Percentiles rank a stretch among this genome's conserved stretches.
Conservation (phyloP, 148 eudicot species). For the Camellia sinensis region DNA sequence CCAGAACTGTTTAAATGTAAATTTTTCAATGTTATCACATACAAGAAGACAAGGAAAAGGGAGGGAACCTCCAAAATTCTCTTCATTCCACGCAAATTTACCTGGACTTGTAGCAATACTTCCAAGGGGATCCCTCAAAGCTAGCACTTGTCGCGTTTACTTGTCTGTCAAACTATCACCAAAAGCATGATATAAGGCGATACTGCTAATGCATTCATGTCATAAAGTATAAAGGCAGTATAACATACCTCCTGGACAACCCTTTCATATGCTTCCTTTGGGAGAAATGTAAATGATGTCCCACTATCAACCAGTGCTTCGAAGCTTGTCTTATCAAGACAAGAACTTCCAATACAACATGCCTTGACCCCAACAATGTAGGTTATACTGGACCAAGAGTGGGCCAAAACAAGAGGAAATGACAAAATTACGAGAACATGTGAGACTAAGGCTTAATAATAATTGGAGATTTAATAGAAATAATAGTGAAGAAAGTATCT, state of each 20-base stretch:
- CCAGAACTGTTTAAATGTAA: conserved; percentile 45
- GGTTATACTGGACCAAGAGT: conserved; percentile 48
- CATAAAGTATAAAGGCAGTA: not conserved
- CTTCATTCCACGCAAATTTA: conserved; percentile 21
- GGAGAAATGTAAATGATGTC: conserved; percentile 74
- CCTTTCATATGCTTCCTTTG: conserved; percentile 50
- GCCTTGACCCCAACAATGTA: conserved; percentile 75
- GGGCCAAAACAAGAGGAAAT: conserved; percentile 7
- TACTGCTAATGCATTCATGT: not conserved
- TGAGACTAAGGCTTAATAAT: not conserved
- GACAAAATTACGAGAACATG: not conserved
- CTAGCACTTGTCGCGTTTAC: conserved; percentile 54
- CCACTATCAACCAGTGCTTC: conserved; percentile 88
- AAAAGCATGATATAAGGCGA: conserved; percentile 17
- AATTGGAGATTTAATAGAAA: conserved; percentile 4
- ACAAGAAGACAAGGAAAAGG: conserved; percentile 5
- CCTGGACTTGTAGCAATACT: conserved; percentile 84
- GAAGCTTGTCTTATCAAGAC: conserved; percentile 67
- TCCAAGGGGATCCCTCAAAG: conserved; percentile 67
- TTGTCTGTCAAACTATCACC: conserved; percentile 71
- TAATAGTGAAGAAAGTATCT: conserved; percentile 4
- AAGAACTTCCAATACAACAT: conserved; percentile 68
- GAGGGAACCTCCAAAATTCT: not conserved
- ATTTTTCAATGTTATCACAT: not conserved
- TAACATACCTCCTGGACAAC: conserved; percentile 66